Evolutionary conservation across 148 eudicot genomes (phyloP).

Genomic region (Silene conica): DNA sequence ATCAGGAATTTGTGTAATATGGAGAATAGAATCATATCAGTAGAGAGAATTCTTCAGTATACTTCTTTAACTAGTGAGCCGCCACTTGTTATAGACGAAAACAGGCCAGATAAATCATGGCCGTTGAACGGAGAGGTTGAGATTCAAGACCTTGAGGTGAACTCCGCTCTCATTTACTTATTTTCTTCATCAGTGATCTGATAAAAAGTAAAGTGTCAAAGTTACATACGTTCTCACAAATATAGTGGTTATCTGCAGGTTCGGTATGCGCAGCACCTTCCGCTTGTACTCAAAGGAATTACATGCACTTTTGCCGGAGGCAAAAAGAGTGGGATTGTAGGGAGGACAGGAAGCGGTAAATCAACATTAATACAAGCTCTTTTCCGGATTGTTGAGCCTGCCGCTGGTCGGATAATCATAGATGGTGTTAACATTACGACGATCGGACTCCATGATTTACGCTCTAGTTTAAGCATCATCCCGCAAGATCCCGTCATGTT

Average conservation of each 20-base stretch:
- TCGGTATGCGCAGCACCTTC: conserved; percentile 72
- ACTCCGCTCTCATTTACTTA: neutral
- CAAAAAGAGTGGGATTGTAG: conserved; percentile 63
- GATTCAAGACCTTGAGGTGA: conserved; percentile 51
- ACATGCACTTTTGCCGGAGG: conserved; percentile 66
- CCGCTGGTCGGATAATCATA: conserved; percentile 42
- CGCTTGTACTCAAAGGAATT: conserved; percentile 62
- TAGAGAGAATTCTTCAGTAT: conserved; percentile 61
- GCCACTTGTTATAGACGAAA: conserved; percentile 50
- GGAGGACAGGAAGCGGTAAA: conserved; percentile 80
- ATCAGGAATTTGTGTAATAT: conserved; percentile 46
- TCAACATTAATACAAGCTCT: conserved; percentile 71
- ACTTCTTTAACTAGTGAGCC: conserved; percentile 45
- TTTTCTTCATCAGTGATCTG: neutral
- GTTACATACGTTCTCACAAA: no score
- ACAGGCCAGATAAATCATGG: conserved; percentile 42
- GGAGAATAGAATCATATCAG: conserved; percentile 62
- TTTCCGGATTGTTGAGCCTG: conserved; percentile 60
- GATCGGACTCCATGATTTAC: conserved; percentile 61
- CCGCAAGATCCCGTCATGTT: conserved; percentile 83
- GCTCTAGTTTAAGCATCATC: conserved; percentile 62
- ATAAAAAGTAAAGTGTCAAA: no score
- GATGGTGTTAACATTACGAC: conserved; percentile 51
- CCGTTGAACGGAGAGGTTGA: conserved; percentile 48
- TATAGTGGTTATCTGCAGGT: no score